Evolutionary conservation across 1,139 yeast species (phyloP), one percentile per base, ranked within the genome.

Genomic region (Nakaseomyces glabratus): DNA sequence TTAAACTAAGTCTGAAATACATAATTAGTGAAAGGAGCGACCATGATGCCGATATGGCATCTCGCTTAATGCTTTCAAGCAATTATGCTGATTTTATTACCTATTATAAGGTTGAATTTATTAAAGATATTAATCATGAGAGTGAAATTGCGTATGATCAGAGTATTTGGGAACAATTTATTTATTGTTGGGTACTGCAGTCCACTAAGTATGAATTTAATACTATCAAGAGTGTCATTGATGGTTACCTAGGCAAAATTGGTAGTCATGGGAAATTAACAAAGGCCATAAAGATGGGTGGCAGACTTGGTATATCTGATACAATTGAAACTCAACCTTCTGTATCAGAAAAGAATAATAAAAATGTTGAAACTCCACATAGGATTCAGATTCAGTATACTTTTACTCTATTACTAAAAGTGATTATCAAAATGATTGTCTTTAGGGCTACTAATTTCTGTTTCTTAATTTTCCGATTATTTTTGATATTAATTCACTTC

Each of bases 241-340:
- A 44, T 14, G 46, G 44, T 23, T 52, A 52, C 35, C 30, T 54
- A 25, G 51, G 47, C 18, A 45, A 55, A 25, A 53, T 77, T 13
- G 85, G 86, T 0, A 51, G 59, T 4, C 76, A 72, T 43, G 86
- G 84, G 2, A 71, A 71, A 49, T 62, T 76, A 7, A 68, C 73
- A 1, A 73, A 73, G 31, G 73, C 93, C 0, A 71, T 82, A 24
- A 71, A 76, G 44, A 52, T 73, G 18, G 81, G 72, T 54, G 95
- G 95, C 0, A 42, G 48, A 35, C 33, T 55, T 10, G 58, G 54
- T 3, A 45, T 49, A 6, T 20, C 36, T 19, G 11, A 18, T 7
- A 17, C 7, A 6, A 18, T 22, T 20, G 62, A 46, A 30, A 34
- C 47, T 8, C 55, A 66, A 0, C 56, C 55, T 1, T 51, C 48